phyloP scores from a whole-genome alignment of 225 moss, liverwort and hornwort species.

The Antitrichia curtipendula region DNA sequence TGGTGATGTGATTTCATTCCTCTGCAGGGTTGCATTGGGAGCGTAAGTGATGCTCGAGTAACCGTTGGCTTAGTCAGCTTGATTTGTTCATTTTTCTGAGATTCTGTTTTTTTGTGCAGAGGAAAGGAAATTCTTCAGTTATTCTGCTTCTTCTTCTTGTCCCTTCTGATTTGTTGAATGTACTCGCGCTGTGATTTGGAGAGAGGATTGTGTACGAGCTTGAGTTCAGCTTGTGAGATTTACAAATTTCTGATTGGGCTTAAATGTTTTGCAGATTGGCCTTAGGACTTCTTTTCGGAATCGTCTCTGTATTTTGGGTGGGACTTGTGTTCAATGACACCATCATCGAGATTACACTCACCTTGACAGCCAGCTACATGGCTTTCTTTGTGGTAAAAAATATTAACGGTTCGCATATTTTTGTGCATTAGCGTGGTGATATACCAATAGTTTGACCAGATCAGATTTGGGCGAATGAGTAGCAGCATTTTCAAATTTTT shows the following conservation, averaged over 20 bases:
- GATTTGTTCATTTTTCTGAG: background rate
- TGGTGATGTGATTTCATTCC: constrained; percentile 58
- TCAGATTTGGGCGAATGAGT: background rate
- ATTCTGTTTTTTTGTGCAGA: background rate
- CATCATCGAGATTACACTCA: constrained; percentile 83
- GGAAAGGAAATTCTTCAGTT: background rate
- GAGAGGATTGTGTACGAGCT: background rate
- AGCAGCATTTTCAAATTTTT: background rate
- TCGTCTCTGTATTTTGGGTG: constrained; percentile 72
- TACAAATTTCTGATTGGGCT: background rate
- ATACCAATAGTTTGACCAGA: background rate
- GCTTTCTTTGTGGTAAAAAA: constrained; percentile 82
- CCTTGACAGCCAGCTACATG: constrained; percentile 93
- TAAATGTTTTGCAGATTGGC: constrained; percentile 49
- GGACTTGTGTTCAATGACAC: constrained; percentile 80
- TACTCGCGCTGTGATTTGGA: background rate
- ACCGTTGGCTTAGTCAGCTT: background rate
- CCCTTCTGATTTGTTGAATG: background rate
- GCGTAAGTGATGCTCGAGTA: constrained; percentile 47
- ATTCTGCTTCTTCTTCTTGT: background rate
- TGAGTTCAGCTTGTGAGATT: background rate
- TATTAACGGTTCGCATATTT: background rate
- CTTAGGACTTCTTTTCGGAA: constrained; percentile 60
- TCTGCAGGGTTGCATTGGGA: constrained; percentile 72
- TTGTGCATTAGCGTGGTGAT: background rate